Evolutionary conservation across 805 yeast species (phyloP), one percentile per base, ranked within the genome.

Genomic region (Kazachstania martiniae): DNA sequence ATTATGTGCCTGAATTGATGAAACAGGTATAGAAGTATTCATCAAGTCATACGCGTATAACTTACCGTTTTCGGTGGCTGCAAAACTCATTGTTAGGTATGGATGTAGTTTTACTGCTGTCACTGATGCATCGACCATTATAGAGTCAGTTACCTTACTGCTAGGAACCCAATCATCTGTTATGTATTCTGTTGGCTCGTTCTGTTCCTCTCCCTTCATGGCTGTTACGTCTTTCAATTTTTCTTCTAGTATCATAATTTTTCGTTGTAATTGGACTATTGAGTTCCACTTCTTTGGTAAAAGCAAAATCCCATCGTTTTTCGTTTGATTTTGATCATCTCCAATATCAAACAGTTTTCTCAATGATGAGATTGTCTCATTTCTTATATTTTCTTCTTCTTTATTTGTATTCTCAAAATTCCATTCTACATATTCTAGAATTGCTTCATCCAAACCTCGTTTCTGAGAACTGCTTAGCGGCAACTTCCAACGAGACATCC

Each of bases 271-370:
- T 28, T 94, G 62, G 21, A 84, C 65, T 4, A 87, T 89, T 0
- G 94, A 77, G 1, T 78, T 66, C 96, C 96, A 87, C 59, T 86
- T 87, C 56, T 77, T 40, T 2, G 51, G 51, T n/a, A 47, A 32
- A 8, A 46, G 15, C 13, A 40, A 30, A 5, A 19, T 19, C 8
- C 10, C 10, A 19, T 19, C 22, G 9, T 19, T 19, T 19, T 19
- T 19, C 22, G 8, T 8, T 23, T 3, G 8, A 3, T 8, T 21
- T 4, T 14, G 15, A 10, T 25, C 24, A 14, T 12, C 21, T 17
- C n/a, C 8, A 12, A 29, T 5, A 10, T 30, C 37, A 10, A 36
- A 33, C 25, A 30, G 25, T 8, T 26, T 21, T 5, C 33, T 34
- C 15, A 39, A 27, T n/a, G n/a, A n/a, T n/a, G n/a, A n/a, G n/a